Conservation (phyloP, 140 eudicot species). For the Senecio squalidus region DNA sequence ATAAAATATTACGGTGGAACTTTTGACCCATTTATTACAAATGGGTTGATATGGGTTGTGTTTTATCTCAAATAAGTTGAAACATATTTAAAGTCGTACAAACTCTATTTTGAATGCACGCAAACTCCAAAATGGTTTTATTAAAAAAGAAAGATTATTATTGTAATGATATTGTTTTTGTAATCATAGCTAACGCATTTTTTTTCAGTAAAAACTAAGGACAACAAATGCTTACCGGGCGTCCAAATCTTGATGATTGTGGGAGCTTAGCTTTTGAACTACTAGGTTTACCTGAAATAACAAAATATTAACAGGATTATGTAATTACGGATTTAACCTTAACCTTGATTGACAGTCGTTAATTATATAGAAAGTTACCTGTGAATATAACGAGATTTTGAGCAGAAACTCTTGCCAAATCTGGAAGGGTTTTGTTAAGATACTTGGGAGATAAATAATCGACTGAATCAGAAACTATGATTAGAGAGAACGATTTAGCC, state of each 20-base stretch:
- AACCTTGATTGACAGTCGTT: neutral
- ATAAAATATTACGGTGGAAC: neutral
- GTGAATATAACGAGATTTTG: constrained; percentile 73
- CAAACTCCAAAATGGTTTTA: too few species aligned
- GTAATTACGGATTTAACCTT: neutral
- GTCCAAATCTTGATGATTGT: constrained; percentile 73
- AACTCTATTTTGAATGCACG: too few species aligned
- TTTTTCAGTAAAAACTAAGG: too few species aligned
- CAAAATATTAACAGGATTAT: neutral
- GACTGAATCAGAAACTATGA: constrained; percentile 69
- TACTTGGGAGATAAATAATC: constrained; percentile 78
- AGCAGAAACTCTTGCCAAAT: constrained; percentile 69
- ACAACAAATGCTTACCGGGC: constrained; percentile 48
- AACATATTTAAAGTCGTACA: too few species aligned
- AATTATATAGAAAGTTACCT: constrained; percentile 34
- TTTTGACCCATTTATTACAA: neutral
- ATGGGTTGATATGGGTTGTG: too few species aligned
- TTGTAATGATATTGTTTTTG: too few species aligned
- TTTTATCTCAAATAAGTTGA: too few species aligned
- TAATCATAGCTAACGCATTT: too few species aligned
- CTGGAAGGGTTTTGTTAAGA: constrained; percentile 78
- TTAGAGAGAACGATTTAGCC: constrained; percentile 61
- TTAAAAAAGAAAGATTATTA: too few species aligned
- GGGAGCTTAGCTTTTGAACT: constrained; percentile 47
- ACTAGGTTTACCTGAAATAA: constrained; percentile 52